phyloP scores from a whole-genome alignment of 148 eudicot species.

The Vaccinium macrocarpon region DNA sequence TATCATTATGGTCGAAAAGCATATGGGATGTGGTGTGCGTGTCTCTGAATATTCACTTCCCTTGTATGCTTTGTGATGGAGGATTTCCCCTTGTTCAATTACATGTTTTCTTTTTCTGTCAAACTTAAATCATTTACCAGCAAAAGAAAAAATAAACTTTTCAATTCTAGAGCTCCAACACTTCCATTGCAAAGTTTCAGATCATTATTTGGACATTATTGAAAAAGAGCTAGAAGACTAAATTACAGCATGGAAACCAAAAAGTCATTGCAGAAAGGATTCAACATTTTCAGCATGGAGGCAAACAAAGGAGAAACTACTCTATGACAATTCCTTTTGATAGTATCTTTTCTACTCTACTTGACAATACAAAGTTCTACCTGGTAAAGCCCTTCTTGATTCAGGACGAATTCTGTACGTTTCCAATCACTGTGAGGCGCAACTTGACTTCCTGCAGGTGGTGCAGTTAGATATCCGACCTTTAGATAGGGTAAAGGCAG shows the following conservation, averaged over 20 bases:
- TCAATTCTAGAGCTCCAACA: not conserved
- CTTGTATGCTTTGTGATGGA: not conserved
- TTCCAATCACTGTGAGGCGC: conserved; percentile 91
- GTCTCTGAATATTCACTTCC: not conserved
- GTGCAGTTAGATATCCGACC: conserved; percentile 92
- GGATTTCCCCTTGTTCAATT: not conserved
- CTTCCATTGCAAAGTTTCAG: not conserved
- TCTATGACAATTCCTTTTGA: not conserved
- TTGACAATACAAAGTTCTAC: conserved; percentile 26
- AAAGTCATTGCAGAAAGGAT: not conserved
- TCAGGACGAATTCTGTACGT: conserved; percentile 73
- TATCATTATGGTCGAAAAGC: not conserved
- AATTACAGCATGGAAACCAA: not conserved
- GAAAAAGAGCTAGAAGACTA: not conserved
- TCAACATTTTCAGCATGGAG: not conserved
- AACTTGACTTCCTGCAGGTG: conserved; percentile 63
- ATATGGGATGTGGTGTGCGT: not conserved
- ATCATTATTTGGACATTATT: not conserved
- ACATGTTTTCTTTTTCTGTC: not conserved
- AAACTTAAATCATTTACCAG: not conserved
- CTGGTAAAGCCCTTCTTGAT: conserved; percentile 92
- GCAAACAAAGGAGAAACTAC: conserved; percentile 7
- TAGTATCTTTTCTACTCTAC: not conserved
- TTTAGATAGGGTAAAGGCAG: conserved; percentile 89
- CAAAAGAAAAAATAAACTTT: not conserved